Base-by-base conservation (phyloP, 2,329 filamentous ascomycete species). In the Aspergillus pseudoviridinutans region DNA sequence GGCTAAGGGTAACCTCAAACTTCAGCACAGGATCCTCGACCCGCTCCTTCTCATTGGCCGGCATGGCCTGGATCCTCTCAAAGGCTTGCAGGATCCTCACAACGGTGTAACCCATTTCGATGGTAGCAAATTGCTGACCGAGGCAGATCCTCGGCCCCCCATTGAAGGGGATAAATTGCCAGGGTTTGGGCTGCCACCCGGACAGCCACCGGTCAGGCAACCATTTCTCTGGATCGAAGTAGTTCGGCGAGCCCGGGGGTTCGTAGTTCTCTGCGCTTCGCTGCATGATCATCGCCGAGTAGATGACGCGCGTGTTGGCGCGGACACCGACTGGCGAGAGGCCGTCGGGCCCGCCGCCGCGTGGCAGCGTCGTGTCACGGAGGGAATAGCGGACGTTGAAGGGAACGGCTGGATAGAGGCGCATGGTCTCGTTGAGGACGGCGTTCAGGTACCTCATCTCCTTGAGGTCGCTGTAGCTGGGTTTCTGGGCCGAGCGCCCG, bases 391-490 rank as follows among this genome's bases (percentile, higher is more conserved):
- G 87, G 53, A 91, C 82, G 74, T 94, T 94, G 78, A 89, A 89
- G 1, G 91, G 90, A 1, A 94, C 88, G 14, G 85, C 81, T 0
- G 90, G 90, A 72, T 93, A 91, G 10, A 93, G 75, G 14, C 91
- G 86, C 58, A 92, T 82, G 0, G 85, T 89, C 76, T 95, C 91
- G 75, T 90, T 88, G 66, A 95, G 81, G 51, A 89, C 77, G 65
- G 87, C 76, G 50, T 76, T 79, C 17, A 94, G 83, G 71, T 93
- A 96, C 66, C 89, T 88, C 91, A 96, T 96, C 63, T 82, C 82
- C 79, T 96, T 96, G 58, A 96, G 81, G 69, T 96, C 84, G 12
- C 85, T 82, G 72, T 95, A 96, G 0, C 88, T 91, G 0, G 72
- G 74, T 52, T 72, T 75, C 12, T 61, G 65, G 9, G 79, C 79